phyloP scores from a whole-genome alignment of 1,139 yeast genomes.

The Candida tropicalis region DNA sequence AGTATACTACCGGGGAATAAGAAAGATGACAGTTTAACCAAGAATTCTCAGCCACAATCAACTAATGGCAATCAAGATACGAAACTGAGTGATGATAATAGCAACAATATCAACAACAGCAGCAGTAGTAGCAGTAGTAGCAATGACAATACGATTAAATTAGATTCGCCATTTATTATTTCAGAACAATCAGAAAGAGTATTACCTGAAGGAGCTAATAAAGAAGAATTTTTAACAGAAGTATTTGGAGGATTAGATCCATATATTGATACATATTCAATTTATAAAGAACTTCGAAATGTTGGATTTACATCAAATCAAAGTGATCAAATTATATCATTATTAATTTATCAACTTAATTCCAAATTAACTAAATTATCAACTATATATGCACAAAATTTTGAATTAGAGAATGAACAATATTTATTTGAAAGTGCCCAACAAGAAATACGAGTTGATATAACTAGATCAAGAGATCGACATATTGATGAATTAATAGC shows the following conservation, averaged over 20 bases:
- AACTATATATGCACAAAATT: conserved; percentile 60
- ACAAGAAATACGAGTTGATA: conserved; percentile 81
- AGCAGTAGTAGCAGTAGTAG: background rate
- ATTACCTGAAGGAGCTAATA: conserved; percentile 11
- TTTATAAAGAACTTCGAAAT: conserved; percentile 39
- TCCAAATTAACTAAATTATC: conserved; percentile 59
- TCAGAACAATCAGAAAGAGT: conserved; percentile 10
- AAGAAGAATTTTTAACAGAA: conserved; percentile 29
- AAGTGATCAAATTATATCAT: conserved; percentile 52
- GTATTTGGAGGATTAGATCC: conserved; percentile 49
- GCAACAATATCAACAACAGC: conserved; percentile 1
- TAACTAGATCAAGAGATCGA: conserved; percentile 70
- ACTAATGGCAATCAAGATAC: conserved; percentile 1
- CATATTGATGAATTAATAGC: conserved; percentile 72
- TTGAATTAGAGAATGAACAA: conserved; percentile 81
- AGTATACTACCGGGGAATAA: background rate
- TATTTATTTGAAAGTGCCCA: conserved; percentile 93
- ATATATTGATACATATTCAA: conserved; percentile 53
- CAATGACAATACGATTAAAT: too few relatives aligned
- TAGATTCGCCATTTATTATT: background rate
- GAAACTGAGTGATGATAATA: background rate
- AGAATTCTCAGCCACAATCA: background rate
- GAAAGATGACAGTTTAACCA: background rate
- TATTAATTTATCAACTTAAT: conserved; percentile 53
- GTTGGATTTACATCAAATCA: conserved; percentile 59